Conservation (phyloP, 73 alveolate genomes). For the Paraurostyla sp. region DNA sequence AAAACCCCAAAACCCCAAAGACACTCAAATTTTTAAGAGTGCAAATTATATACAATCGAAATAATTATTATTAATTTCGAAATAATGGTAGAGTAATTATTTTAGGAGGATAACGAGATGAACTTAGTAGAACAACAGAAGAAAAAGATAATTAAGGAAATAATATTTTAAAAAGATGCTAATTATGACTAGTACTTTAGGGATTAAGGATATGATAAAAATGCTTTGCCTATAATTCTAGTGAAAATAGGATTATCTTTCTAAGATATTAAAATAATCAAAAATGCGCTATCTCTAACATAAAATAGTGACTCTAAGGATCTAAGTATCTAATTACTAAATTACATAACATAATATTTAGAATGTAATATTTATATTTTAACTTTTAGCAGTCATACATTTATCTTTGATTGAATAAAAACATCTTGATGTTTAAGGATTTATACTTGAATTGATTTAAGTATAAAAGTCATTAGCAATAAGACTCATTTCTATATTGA, state of each 20-base stretch:
- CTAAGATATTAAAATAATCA: background rate
- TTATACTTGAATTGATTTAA: background rate
- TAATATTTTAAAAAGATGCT: too few relatives aligned
- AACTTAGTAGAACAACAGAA: too few relatives aligned
- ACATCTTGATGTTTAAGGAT: background rate
- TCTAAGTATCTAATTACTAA: background rate
- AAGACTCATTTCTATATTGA: background rate
- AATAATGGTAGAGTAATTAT: too few relatives aligned
- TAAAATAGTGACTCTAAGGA: background rate
- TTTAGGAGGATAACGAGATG: too few relatives aligned
- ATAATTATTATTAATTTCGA: too few relatives aligned
- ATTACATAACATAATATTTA: background rate
- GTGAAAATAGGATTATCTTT: background rate
- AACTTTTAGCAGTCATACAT: background rate
- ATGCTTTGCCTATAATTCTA: background rate
- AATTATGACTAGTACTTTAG: too few relatives aligned
- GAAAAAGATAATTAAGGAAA: too few relatives aligned
- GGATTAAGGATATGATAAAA: too few relatives aligned
- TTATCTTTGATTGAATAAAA: background rate
- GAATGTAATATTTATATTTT: background rate
- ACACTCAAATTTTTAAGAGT: too few relatives aligned
- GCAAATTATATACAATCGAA: too few relatives aligned
- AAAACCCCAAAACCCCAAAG: too few relatives aligned
- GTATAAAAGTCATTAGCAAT: background rate
- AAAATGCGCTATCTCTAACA: background rate